phyloP scores from a whole-genome alignment of 2,329 filamentous ascomycete genomes.

The Dothiorella sarmentorum region DNA sequence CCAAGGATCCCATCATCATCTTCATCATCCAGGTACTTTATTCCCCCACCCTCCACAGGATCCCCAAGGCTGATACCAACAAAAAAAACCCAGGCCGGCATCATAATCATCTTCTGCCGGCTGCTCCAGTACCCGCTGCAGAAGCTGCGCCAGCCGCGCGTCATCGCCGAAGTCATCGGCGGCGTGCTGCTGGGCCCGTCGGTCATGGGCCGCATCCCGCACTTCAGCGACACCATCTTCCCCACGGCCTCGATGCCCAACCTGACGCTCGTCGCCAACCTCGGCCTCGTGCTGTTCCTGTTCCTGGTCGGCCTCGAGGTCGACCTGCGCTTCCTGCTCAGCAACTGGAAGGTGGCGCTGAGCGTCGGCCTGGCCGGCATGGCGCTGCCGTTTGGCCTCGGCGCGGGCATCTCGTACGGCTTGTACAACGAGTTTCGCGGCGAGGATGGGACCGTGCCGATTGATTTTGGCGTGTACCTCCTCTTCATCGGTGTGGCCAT shows the following conservation, averaged over 20 bases:
- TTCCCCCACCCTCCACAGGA: slow-evolving; percentile 12
- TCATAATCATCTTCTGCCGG: slow-evolving; percentile 73
- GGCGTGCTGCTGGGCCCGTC: slow-evolving; percentile 83
- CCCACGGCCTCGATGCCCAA: slow-evolving; percentile 70
- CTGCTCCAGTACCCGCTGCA: slow-evolving; percentile 73
- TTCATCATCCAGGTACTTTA: slow-evolving; percentile 68
- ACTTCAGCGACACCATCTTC: slow-evolving; percentile 74
- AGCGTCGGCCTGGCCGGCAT: slow-evolving; percentile 78
- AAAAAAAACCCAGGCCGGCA: slow-evolving; percentile 61
- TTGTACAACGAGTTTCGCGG: slow-evolving; percentile 69
- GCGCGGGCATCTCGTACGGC: slow-evolving; percentile 75
- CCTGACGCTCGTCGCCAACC: slow-evolving; percentile 73
- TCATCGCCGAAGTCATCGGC: slow-evolving; percentile 82
- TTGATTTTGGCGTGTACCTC: slow-evolving; percentile 61
- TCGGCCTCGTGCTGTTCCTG: slow-evolving; percentile 79
- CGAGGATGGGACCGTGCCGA: slow-evolving; percentile 54
- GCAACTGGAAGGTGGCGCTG: slow-evolving; percentile 76
- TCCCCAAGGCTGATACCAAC: background rate
- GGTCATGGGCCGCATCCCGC: slow-evolving; percentile 80
- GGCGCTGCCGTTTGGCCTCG: slow-evolving; percentile 77
- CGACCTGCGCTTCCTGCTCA: slow-evolving; percentile 70
- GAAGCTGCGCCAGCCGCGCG: slow-evolving; percentile 72
- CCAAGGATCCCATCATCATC: slow-evolving; percentile 68
- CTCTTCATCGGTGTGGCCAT: slow-evolving; percentile 91
- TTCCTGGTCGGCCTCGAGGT: slow-evolving; percentile 88